phyloP scores from a whole-genome alignment of 768 basidiomycete species.

The Amanita brunnescens region DNA sequence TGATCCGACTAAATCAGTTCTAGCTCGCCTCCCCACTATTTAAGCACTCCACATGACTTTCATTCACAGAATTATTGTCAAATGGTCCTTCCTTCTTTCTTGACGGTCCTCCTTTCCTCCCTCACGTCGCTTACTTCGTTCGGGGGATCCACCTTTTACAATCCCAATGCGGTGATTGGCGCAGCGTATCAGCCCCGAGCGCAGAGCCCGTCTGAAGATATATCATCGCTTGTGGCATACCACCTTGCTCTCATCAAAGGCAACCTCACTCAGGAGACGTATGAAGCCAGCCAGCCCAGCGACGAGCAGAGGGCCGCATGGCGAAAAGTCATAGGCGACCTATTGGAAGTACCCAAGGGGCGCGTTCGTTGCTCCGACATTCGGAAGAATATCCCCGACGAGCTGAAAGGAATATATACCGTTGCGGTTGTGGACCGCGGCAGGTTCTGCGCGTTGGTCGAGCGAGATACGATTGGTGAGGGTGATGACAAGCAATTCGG shows the following conservation, averaged over 20 bases:
- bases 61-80: no score
- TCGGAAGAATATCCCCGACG: no score
- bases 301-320: not conserved
- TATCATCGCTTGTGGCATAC: not conserved
- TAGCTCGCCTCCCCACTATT: no score
- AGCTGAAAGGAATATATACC: not conserved
- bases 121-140: no score
- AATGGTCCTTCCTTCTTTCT: no score
- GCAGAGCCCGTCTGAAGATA: no score
- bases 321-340: not conserved
- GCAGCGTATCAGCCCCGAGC: no score
- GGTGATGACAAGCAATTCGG: not conserved
- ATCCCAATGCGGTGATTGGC: no score
- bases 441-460: slow-evolving; percentile 5
- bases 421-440: not conserved
- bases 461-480: not conserved
- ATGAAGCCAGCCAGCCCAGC: not conserved
- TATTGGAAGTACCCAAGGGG: not conserved
- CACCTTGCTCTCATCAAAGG: not conserved
- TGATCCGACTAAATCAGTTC: no score
- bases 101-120: no score
- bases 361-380: not conserved
- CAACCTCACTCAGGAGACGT: not conserved
- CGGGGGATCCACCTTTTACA: no score
- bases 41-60: no score